These are phyloP conservation scores for Abrus pulchellus DNA, from an alignment of 306 rosid genomes.

Conservation along the genomic window DNA sequence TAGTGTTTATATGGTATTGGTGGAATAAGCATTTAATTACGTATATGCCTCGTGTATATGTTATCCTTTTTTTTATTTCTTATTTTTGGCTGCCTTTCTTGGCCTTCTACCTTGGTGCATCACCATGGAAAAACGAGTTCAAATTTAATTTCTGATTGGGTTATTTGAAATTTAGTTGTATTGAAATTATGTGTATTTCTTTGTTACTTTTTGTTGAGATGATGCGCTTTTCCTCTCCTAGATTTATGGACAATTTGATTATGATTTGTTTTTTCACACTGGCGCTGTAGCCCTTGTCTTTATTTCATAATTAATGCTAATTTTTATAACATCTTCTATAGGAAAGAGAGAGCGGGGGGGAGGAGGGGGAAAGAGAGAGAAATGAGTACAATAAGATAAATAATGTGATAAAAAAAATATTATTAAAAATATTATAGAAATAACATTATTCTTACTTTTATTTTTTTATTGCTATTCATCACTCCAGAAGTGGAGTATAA, in stretches of 20 bases:
- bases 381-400: no score
- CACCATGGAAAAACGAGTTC: not conserved
- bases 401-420: no score
- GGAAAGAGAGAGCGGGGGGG: no score
- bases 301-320: no score
- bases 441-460: no score
- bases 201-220: not conserved
- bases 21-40: not conserved
- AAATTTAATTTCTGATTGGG: not conserved
- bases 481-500: no score
- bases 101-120: not conserved
- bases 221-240: constrained; percentile 11
- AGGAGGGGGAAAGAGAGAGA: no score
- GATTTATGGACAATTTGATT: constrained; percentile 11
- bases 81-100: not conserved
- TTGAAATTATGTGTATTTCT: not conserved
- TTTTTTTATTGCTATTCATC: no score
- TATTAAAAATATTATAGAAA: no score
- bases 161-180: not conserved
- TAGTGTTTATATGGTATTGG: constrained; percentile 18
- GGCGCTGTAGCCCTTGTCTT: not conserved
- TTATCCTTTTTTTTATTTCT: not conserved
- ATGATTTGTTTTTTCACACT: not conserved
- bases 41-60: not conserved
- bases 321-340: no score